Percentiles rank a stretch among this genome's conserved stretches.
Conservation (phyloP, 2,329 filamentous ascomycete genomes). For the Karstenula rhodostoma region DNA sequence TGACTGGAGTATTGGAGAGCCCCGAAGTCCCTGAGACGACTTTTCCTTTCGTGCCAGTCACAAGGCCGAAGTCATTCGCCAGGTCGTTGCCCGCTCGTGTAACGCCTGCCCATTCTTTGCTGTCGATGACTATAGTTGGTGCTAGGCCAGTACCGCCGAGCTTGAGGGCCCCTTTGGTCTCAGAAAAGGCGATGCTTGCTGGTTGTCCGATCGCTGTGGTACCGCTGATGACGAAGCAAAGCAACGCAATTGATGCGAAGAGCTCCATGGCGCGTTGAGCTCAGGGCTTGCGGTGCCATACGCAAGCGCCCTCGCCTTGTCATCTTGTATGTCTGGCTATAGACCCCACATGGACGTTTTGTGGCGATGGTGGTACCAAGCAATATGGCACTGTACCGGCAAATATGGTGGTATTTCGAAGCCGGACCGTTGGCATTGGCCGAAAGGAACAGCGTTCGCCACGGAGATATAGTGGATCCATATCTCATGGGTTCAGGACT, state of each 20-base stretch:
- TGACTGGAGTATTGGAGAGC: constrained; percentile 48
- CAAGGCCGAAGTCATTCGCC: constrained; percentile 70
- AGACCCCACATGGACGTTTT: constrained; percentile 2
- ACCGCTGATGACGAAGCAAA: constrained; percentile 11
- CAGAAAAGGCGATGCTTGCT: constrained; percentile 28
- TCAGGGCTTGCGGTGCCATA: not conserved
- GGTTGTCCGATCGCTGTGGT: constrained; percentile 28
- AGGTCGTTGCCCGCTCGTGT: constrained; percentile 71
- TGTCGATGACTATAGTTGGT: constrained; percentile 36
- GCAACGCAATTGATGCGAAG: constrained; percentile 9
- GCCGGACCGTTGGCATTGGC: not conserved
- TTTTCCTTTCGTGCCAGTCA: constrained; percentile 68
- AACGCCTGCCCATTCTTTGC: constrained; percentile 68
- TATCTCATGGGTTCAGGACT: not conserved
- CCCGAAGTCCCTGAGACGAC: constrained; percentile 23
- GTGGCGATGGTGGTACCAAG: not conserved
- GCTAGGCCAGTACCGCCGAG: constrained; percentile 25
- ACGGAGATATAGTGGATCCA: not conserved
- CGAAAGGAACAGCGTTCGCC: not conserved
- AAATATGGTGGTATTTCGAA: not conserved
- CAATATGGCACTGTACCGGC: constrained; percentile 5
- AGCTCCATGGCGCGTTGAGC: constrained; percentile 15
- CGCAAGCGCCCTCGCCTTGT: not conserved
- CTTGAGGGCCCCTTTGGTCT: constrained; percentile 27
- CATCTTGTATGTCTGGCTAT: constrained; percentile 3